These are phyloP conservation scores for Hanseniaspora meyeri DNA, from an alignment of 805 yeast species.

Conservation along the genomic window DNA sequence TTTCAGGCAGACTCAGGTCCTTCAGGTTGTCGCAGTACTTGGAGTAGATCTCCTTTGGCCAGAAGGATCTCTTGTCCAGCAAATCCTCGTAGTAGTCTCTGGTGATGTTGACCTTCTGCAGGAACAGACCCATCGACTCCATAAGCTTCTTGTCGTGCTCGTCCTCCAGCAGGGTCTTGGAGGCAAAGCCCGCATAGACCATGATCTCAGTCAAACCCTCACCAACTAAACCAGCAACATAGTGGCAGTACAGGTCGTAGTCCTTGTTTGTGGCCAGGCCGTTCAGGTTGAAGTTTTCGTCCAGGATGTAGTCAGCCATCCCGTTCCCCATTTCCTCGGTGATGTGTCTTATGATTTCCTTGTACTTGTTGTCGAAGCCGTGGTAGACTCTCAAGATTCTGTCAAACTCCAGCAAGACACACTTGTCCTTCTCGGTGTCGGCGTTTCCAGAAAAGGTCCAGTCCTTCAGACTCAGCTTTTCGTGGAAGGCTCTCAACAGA, in stretches of 20 bases:
- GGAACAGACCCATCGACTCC: slow-evolving; percentile 84
- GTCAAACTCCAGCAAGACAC: slow-evolving; percentile 71
- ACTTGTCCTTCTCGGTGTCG: slow-evolving; percentile 68
- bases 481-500: slow-evolving; percentile 53
- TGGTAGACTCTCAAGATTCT: slow-evolving; percentile 58
- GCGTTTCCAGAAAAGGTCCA: slow-evolving; percentile 75
- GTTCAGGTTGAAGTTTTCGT: slow-evolving; percentile 61
- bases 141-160: slow-evolving; percentile 39
- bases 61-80: slow-evolving; percentile 82
- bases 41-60: slow-evolving; percentile 92
- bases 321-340: slow-evolving; percentile 88
- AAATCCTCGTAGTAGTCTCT: slow-evolving; percentile 90
- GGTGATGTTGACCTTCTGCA: slow-evolving; percentile 92
- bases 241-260: slow-evolving; percentile 85
- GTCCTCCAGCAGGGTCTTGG: slow-evolving; percentile 36
- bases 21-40: slow-evolving; percentile 56
- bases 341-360: slow-evolving; percentile 64
- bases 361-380: slow-evolving; percentile 59
- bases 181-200: slow-evolving; percentile 61
- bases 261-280: slow-evolving; percentile 73
- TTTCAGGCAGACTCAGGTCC: slow-evolving; percentile 43
- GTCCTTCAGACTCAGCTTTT: slow-evolving; percentile 47
- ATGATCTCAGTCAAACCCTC: slow-evolving; percentile 83
- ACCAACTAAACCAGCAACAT: slow-evolving; percentile 96
- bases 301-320: slow-evolving; percentile 84